phyloP scores from a whole-genome alignment of 495 filamentous ascomycete species.

The Annulohypoxylon nitens region DNA sequence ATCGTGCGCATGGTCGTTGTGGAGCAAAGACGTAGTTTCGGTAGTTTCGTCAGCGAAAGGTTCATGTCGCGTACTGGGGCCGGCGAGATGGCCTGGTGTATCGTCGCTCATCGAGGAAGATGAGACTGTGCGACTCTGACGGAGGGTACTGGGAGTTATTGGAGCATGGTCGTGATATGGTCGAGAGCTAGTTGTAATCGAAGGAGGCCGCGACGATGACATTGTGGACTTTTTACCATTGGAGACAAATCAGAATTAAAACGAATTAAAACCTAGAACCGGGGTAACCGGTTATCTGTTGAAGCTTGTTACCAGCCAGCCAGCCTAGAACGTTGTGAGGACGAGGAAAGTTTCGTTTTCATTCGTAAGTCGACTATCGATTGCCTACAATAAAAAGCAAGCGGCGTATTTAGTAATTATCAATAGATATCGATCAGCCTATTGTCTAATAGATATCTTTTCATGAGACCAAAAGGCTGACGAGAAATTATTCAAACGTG shows the following conservation, averaged over 20 bases:
- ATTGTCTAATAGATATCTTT: not conserved
- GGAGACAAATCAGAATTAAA: not conserved
- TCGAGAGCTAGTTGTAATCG: conserved; percentile 28
- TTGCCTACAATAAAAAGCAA: not conserved
- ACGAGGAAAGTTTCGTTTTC: conserved; percentile 18
- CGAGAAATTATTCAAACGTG: conserved; percentile 6
- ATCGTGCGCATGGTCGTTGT: conserved; percentile 56
- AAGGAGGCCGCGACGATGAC: conserved; percentile 33
- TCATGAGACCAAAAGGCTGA: conserved; percentile 9
- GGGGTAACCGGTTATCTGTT: conserved; percentile 4
- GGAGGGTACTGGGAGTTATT: conserved; percentile 58
- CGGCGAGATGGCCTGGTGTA: conserved; percentile 33
- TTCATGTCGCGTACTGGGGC: conserved; percentile 38
- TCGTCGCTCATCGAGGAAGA: conserved; percentile 49
- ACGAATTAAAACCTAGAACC: conserved; percentile 6
- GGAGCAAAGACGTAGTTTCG: conserved; percentile 62
- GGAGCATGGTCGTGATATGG: conserved; percentile 54
- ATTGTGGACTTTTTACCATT: conserved; percentile 20
- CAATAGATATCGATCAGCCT: not conserved
- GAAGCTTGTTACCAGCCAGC: conserved; percentile 5
- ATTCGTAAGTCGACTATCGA: conserved; percentile 10
- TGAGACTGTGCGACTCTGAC: conserved; percentile 59
- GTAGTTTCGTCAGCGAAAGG: conserved; percentile 48
- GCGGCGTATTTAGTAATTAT: not conserved
- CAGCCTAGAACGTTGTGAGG: not conserved